Conservation (phyloP, 108 stramenopile genomes). For the Thalassiosira profunda region DNA sequence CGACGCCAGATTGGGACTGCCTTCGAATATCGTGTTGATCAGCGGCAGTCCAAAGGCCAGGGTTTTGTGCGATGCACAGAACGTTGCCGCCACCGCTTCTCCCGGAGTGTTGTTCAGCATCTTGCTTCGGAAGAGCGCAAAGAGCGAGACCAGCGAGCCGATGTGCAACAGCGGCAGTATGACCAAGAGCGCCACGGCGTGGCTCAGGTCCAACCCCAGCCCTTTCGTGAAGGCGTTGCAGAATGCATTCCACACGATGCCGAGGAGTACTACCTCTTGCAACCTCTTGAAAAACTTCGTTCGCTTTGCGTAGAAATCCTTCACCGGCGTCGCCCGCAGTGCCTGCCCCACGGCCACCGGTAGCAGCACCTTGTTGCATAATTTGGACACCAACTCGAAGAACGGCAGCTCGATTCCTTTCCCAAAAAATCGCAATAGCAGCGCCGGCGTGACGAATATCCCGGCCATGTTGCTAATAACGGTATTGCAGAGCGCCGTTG, state of each 20-base stretch:
- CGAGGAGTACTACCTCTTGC: conserved; percentile 86
- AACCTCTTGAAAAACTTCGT: conserved; percentile 77
- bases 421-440: conserved; percentile 84
- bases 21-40: conserved; percentile 91
- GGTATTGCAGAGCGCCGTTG: conserved; percentile 90
- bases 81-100: conserved; percentile 83
- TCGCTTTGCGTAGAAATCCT: conserved; percentile 60
- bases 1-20: conserved; percentile 78
- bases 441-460: conserved; percentile 89
- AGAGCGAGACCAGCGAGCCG: conserved; percentile 48
- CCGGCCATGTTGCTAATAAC: conserved; percentile 90
- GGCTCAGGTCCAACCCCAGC: conserved; percentile 63
- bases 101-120: conserved; percentile 37
- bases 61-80: conserved; percentile 91
- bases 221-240: conserved; percentile 88
- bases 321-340: conserved; percentile 63
- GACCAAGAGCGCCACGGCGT: conserved; percentile 57
- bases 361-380: conserved; percentile 84
- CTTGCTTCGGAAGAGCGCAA: conserved; percentile 59
- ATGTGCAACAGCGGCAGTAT: conserved; percentile 77
- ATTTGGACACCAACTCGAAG: conserved; percentile 67
- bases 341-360: conserved; percentile 86
- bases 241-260: conserved; percentile 95
- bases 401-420: conserved; percentile 78
- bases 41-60: conserved; percentile 93